Base-by-base conservation (phyloP, 805 yeast species). In the Nakazawaea wickerhamii region DNA sequence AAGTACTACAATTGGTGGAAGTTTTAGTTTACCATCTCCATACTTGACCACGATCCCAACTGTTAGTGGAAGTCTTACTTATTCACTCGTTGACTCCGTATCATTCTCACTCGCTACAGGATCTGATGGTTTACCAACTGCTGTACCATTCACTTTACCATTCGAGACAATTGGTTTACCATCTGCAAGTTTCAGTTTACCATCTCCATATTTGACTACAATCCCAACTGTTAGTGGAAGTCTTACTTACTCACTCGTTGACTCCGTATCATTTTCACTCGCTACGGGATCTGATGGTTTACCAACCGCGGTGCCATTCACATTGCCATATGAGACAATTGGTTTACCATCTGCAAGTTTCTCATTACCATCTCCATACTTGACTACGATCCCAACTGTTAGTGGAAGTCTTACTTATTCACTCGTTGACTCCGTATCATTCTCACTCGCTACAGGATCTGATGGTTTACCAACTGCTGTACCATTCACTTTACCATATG, bases 71-170 rank as follows among this genome's bases (percentile, higher is more conserved):
- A 14, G 20, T 20, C 19, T 17, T 6, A 22, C 21, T 10, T 31
- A 22, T 11, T n/a, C 30, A 11, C 13, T 31, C 22, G 42, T 21
- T 32, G 37, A 39, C 5, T 15, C n/a, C 8, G 42, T 39, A 13
- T 14, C 23, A 6, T 31, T 14, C 31, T 39, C 22, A 26, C 4
- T 23, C 5, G 27, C 38, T 10, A 33, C 38, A 2, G 10, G n/a
- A 8, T 5, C 25, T 4, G 20, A 11, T 4, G 15, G n/a, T 26
- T 23, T 33, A 9, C 5, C 33, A 6, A 27, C 40, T 6, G 28
- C 19, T 14, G n/a, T 31, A 5, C 34, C 34, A 31, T 31, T 5
- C 26, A 7, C 26, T 7, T 9, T 21, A 13, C 37, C 37, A 34
- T 10, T 8, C 4, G 18, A 14, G 3, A 34, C 37, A 21, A 28